phyloP scores from a whole-genome alignment of 257 asterid species.

The Solanum bukasovii region DNA sequence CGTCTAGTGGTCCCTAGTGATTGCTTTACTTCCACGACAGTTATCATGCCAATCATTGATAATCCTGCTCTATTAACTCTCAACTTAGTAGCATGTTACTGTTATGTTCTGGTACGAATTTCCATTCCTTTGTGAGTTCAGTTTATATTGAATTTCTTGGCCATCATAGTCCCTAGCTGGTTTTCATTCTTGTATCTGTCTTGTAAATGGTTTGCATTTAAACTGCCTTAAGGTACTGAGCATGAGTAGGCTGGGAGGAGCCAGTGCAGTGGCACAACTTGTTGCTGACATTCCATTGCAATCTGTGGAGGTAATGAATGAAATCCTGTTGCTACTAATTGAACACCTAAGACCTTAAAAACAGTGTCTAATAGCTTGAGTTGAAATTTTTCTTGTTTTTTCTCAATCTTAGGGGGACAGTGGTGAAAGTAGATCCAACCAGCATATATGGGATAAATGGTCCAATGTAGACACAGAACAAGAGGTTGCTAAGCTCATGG shows the following conservation, averaged over 20 bases:
- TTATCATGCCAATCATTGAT: background rate
- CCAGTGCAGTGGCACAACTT: slow-evolving; percentile 88
- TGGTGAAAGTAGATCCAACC: slow-evolving; percentile 39
- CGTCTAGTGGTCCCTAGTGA: background rate
- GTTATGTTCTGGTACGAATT: background rate
- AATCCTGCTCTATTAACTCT: background rate
- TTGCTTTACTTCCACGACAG: background rate
- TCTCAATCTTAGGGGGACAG: slow-evolving; percentile 28
- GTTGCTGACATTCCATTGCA: slow-evolving; percentile 71
- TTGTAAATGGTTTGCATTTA: background rate
- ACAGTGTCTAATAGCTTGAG: background rate
- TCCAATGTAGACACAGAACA: slow-evolving; percentile 68
- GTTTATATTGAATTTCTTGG: background rate
- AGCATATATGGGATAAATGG: slow-evolving; percentile 81
- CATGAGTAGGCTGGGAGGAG: slow-evolving; percentile 90
- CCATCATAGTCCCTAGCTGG: background rate
- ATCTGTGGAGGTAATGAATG: slow-evolving; percentile 51
- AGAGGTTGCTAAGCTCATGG: slow-evolving; percentile 82
- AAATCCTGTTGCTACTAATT: background rate
- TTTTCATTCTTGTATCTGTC: background rate
- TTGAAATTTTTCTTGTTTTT: background rate
- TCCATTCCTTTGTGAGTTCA: background rate
- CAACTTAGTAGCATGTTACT: background rate
- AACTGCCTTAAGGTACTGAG: slow-evolving; percentile 46
- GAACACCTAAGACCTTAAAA: background rate